Conservation (phyloP, 1,139 yeast species). For the Eremothecium sinecaudum region DNA sequence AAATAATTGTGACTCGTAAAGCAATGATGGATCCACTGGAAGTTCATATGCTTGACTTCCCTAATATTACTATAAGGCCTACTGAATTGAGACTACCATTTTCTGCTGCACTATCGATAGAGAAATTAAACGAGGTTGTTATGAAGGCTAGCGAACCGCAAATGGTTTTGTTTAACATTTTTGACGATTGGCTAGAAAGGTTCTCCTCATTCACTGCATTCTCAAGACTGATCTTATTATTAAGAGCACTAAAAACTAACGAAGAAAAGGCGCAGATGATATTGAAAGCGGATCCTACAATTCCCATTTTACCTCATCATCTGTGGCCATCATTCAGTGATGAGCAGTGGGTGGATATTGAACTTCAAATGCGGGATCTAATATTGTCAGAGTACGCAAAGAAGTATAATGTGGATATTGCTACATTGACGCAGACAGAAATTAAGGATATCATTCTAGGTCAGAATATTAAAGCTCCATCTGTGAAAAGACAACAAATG, state of each 20-base stretch:
- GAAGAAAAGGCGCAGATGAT: conserved; percentile 70
- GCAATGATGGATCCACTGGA: conserved; percentile 93
- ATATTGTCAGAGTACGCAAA: conserved; percentile 78
- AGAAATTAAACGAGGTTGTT: conserved; percentile 70
- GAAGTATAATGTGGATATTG: conserved; percentile 76
- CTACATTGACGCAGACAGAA: conserved; percentile 85
- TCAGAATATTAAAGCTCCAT: conserved; percentile 86
- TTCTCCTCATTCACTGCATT: conserved; percentile 91
- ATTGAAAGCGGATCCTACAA: conserved; percentile 63
- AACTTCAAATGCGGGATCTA: conserved; percentile 76
- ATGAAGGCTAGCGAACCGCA: conserved; percentile 85
- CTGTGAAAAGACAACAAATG: conserved; percentile 69
- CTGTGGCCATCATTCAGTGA: conserved; percentile 86
- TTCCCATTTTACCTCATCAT: conserved; percentile 67
- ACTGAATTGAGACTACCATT: conserved; percentile 88
- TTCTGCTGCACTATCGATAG: conserved; percentile 75
- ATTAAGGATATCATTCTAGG: conserved; percentile 90
- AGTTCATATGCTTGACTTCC: conserved; percentile 95
- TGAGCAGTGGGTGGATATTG: conserved; percentile 90
- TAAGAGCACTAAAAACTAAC: conserved; percentile 72
- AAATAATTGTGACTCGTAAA: conserved; percentile 78
- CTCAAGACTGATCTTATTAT: conserved; percentile 68
- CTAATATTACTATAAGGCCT: conserved; percentile 80
- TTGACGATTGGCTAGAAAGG: conserved; percentile 86
- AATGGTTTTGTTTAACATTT: conserved; percentile 81